A percentile compares a stretch with the other conserved stretches of the same genome.
These are phyloP conservation scores for Yarrowia deformans DNA, from an alignment of 805 yeast genomes.

Conservation along the genomic window DNA sequence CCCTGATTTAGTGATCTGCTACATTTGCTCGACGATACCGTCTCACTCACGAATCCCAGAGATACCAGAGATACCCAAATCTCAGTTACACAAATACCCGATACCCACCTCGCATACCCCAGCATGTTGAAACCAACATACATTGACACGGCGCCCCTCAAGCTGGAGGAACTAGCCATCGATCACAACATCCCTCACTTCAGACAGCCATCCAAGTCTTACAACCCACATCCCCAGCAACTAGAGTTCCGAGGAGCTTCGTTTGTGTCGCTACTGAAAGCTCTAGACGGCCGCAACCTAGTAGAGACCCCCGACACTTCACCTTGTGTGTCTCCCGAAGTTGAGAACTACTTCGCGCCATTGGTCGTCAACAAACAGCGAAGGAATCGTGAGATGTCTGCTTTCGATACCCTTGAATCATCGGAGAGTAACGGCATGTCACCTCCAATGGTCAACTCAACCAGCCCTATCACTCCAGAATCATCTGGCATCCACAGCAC, in stretches of 20 bases:
- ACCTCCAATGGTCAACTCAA: constrained; percentile 9
- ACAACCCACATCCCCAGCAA: constrained; percentile 24
- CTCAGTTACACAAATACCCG: constrained; percentile 23
- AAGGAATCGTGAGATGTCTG: background rate
- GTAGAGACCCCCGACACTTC: background rate
- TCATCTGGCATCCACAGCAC: constrained; percentile 7
- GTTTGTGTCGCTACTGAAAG: constrained; percentile 4
- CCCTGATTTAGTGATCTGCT: constrained; percentile 30
- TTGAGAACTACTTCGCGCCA: constrained; percentile 17
- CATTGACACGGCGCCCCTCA: background rate
- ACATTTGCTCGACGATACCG: constrained; percentile 31
- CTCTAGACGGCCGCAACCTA: constrained; percentile 9
- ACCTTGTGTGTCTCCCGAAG: constrained; percentile 21
- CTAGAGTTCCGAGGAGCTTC: constrained; percentile 12
- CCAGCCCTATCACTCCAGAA: constrained; percentile 29
- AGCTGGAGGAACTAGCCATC: background rate
- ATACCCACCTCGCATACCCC: constrained; percentile 7
- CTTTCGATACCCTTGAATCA: constrained; percentile 24
- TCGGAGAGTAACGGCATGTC: constrained; percentile 22
- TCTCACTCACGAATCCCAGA: constrained; percentile 5
- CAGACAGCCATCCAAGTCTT: background rate
- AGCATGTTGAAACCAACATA: constrained; percentile 16
- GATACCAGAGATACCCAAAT: constrained; percentile 20
- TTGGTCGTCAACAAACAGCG: constrained; percentile 13
- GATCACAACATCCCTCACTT: constrained; percentile 5